These are phyloP conservation scores for Coniosporium apollinis DNA, from an alignment of 495 filamentous ascomycete genomes.

Conservation along the genomic window DNA sequence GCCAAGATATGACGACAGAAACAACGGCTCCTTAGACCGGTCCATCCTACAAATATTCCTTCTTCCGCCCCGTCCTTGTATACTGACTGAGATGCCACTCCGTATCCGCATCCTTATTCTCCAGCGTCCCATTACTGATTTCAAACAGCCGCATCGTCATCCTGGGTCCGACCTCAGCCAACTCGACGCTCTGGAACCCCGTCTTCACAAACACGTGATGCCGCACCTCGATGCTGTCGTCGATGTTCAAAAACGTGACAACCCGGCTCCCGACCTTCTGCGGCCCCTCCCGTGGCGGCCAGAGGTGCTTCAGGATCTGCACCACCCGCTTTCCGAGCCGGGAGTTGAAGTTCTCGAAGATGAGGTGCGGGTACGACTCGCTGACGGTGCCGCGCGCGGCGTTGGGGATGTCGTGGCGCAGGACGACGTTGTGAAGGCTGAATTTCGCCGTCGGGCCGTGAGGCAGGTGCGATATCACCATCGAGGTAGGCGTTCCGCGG, in stretches of 20 bases:
- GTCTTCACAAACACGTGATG: slow-evolving; percentile 76
- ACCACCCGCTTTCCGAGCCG: slow-evolving; percentile 69
- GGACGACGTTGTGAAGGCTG: slow-evolving; percentile 83
- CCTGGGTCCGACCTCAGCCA: slow-evolving; percentile 86
- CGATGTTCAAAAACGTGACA: slow-evolving; percentile 87
- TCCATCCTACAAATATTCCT: slow-evolving; percentile 89
- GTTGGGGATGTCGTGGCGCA: slow-evolving; percentile 86
- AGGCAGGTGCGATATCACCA: slow-evolving; percentile 81
- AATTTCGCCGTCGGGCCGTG: slow-evolving; percentile 88
- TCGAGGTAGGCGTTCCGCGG: slow-evolving; percentile 76
- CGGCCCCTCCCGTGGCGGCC: slow-evolving; percentile 68
- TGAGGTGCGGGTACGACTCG: slow-evolving; percentile 84
- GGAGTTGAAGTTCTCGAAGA: slow-evolving; percentile 87
- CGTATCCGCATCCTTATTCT: slow-evolving; percentile 89
- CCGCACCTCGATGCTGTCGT: slow-evolving; percentile 78
- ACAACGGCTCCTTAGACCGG: too few relatives aligned
- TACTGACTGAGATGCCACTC: slow-evolving; percentile 95
- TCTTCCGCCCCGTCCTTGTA: slow-evolving; percentile 80
- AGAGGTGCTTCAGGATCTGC: slow-evolving; percentile 87
- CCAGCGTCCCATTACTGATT: slow-evolving; percentile 80
- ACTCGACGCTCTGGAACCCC: slow-evolving; percentile 71
- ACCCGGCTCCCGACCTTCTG: slow-evolving; percentile 71
- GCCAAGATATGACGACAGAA: too few relatives aligned
- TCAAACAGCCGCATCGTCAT: slow-evolving; percentile 96
- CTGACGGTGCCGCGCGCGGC: slow-evolving; percentile 75